A percentile compares a stretch with the other conserved stretches of the same genome.
Conservation (phyloP, 2,329 filamentous ascomycete species). For the Aspergillus quadrilineatus region DNA sequence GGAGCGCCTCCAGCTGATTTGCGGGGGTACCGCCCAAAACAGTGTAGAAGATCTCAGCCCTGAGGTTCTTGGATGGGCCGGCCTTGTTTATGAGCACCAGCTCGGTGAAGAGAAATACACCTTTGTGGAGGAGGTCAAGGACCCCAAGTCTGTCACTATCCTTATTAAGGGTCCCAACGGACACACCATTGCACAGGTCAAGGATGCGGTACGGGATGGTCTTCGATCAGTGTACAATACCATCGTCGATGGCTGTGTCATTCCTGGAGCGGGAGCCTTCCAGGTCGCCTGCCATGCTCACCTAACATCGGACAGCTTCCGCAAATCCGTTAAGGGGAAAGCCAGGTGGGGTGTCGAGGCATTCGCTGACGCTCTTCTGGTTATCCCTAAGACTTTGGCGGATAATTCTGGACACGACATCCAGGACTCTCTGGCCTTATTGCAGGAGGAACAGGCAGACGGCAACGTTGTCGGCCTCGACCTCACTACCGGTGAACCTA, state of each 20-base stretch:
- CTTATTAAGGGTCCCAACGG: conserved; percentile 97
- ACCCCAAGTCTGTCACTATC: conserved; percentile 94
- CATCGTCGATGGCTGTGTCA: conserved; percentile 95
- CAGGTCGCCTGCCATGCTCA: conserved; percentile 89
- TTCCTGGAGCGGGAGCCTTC: conserved; percentile 92
- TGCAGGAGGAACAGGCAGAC: conserved; percentile 82
- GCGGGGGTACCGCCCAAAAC: conserved; percentile 89
- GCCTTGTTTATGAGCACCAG: conserved; percentile 94
- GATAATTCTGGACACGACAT: conserved; percentile 96
- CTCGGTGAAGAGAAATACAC: conserved; percentile 99
- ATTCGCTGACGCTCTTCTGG: conserved; percentile 88
- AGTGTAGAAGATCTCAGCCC: conserved; percentile 89
- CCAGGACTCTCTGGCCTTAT: conserved; percentile 82
- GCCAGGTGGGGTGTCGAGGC: conserved; percentile 93
- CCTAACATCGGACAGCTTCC: conserved; percentile 81
- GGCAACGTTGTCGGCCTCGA: conserved; percentile 86
- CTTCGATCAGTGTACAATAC: conserved; percentile 98
- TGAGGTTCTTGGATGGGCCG: conserved; percentile 91
- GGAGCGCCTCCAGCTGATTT: conserved; percentile 94
- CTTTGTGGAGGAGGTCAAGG: conserved; percentile 97
- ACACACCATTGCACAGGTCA: conserved; percentile 95
- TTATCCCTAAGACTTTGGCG: conserved; percentile 96
- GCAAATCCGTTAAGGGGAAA: conserved; percentile 93
- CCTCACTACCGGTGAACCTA: conserved; percentile 80
- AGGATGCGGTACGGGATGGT: conserved; percentile 92